Percentiles rank a stretch among this genome's conserved stretches.
phyloP scores from a whole-genome alignment of 2,329 filamentous ascomycete genomes.

The Rhinocladiella mackenziei region DNA sequence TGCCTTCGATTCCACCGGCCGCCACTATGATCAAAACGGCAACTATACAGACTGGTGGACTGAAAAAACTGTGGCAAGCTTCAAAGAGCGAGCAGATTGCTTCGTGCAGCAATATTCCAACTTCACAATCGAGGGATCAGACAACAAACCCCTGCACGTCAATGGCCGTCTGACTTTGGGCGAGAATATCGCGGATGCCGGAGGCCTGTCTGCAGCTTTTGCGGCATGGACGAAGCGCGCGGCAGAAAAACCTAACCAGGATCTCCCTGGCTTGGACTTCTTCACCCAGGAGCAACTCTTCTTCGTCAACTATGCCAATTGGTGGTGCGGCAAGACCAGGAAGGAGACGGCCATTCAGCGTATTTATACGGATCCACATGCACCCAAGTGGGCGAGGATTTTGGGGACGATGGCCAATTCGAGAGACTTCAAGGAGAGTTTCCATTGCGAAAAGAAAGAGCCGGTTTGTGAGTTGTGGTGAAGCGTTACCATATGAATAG shows the following conservation, averaged over 20 bases:
- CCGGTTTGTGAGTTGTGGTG: conserved; percentile 69
- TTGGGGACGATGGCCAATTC: conserved; percentile 64
- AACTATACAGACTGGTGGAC: conserved; percentile 67
- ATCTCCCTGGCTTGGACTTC: conserved; percentile 57
- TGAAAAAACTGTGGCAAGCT: conserved; percentile 54
- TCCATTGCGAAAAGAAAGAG: conserved; percentile 61
- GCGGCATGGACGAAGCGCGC: conserved; percentile 62
- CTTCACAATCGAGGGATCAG: conserved; percentile 55
- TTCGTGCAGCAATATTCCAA: conserved; percentile 65
- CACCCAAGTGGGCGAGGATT: conserved; percentile 60
- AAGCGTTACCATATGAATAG: too few species aligned
- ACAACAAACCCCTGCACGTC: conserved; percentile 55
- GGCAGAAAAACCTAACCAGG: conserved; percentile 47
- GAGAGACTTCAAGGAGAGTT: conserved; percentile 62
- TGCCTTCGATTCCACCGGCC: conserved; percentile 64
- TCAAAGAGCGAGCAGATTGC: conserved; percentile 58
- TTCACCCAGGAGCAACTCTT: conserved; percentile 68
- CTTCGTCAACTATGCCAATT: conserved; percentile 61
- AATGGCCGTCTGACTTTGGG: conserved; percentile 61
- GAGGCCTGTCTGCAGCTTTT: conserved; percentile 60
- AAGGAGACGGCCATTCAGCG: conserved; percentile 55
- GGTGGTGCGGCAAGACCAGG: conserved; percentile 64
- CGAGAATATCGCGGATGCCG: conserved; percentile 70
- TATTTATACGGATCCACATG: conserved; percentile 63
- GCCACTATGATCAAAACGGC: conserved; percentile 61